Conservation (phyloP, 2,329 filamentous ascomycete genomes). For the Colletotrichum theobromicola region DNA sequence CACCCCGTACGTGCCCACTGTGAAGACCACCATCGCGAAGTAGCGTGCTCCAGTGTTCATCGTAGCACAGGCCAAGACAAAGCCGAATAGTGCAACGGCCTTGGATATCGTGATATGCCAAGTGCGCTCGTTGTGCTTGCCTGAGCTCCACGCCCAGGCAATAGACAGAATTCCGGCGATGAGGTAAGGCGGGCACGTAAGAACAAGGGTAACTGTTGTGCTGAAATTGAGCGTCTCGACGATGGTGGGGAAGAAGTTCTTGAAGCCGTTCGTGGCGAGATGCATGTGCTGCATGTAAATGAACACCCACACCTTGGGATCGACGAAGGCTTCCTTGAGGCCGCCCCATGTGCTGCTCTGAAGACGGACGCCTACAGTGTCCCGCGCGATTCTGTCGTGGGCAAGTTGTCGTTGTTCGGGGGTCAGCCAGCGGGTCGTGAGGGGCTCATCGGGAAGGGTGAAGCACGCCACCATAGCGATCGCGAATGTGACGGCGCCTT, state of each 20-base stretch:
- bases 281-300: constrained; percentile 54
- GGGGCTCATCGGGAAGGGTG: constrained; percentile 41
- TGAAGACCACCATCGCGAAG: constrained; percentile 33
- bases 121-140: constrained; percentile 49
- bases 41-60: constrained; percentile 31
- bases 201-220: constrained; percentile 45
- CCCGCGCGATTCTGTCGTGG: constrained; percentile 39
- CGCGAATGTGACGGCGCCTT: constrained; percentile 31
- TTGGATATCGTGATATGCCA: constrained; percentile 52
- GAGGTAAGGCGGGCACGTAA: constrained; percentile 50
- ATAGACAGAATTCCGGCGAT: constrained; percentile 43
- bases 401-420: constrained; percentile 44
- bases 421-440: constrained; percentile 40
- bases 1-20: constrained; percentile 31
- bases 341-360: constrained; percentile 41
- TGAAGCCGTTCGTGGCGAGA: constrained; percentile 47
- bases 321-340: constrained; percentile 43
- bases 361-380: constrained; percentile 29
- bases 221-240: constrained; percentile 42
- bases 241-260: constrained; percentile 45
- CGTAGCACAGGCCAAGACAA: constrained; percentile 31
- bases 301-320: constrained; percentile 50
- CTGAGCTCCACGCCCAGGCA: constrained; percentile 33
- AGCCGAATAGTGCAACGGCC: constrained; percentile 36
- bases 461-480: constrained; percentile 35